Evolutionary conservation across 2,329 filamentous ascomycete genomes (phyloP), one percentile per base, ranked within the genome.

Genomic region (Pleomassaria siparia): DNA sequence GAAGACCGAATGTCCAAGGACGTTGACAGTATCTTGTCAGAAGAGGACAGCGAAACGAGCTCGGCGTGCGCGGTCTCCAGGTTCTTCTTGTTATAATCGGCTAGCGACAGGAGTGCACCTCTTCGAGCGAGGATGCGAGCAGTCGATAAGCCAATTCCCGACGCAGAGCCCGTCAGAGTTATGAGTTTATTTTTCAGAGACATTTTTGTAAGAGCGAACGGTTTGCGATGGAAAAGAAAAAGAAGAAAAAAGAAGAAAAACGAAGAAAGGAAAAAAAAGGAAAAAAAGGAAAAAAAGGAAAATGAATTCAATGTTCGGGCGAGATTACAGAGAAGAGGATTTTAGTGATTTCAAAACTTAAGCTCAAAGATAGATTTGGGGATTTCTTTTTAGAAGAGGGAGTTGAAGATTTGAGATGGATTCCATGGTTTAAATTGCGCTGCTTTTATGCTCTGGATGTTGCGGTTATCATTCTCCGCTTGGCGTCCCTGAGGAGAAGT

Each of bases 101-200:
- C 49, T 11, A 54, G 25, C 28, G 49, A 46, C 13, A 54, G 46
- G 39, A 47, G 22, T 16, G 49, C 49, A 40, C 51, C 51, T 5
- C 46, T 41, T 3, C 26, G 41, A 22, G 51, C 51, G 33, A 54
- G 51, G 13, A 51, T n/a, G 8, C 45, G 48, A 2, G 51, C 51
- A 16, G 48, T 51, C 9, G 42, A 39, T 30, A 54, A 49, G 20
- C 51, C 51, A 24, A 54, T 54, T 4, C 51, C 51, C n/a, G 44
- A 51, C 11, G 51, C 51, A 7, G 51, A 49, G 29, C 51, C 51
- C 2, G 51, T 54, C 5, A 54, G 8, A 32, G 51, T 51, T 22
- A 54, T 51, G 26, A 54, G 41, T 49, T 51, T 54, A 40, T 51
- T 49, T 2, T 32, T 12, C 25, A 54, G 36, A 40, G 47, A 47